Evolutionary conservation across 1,139 yeast genomes (phyloP), one percentile per base, ranked within the genome.

Genomic region (Diutina scorzettiae): DNA sequence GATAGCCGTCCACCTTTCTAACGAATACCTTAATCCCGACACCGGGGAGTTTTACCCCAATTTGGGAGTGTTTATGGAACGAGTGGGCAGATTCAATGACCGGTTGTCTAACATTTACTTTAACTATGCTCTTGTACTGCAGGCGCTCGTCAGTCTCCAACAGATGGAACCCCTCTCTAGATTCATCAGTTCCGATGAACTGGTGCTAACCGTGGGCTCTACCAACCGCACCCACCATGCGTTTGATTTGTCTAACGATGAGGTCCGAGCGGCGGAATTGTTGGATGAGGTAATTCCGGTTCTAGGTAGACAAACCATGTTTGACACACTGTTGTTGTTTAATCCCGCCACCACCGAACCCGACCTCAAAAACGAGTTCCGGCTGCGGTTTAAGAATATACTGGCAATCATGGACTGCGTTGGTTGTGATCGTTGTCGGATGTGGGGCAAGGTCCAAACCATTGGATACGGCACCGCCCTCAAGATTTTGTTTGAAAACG

Each of bases 401-500:
- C 81, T 95, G 27, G 82, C 85, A 42, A 77, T 91, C 42, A 91
- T 93, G 96, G 96, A 91, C 60, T 91, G 98, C 66, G 97, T 91
- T 41, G 96, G 96, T 31, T 91, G 98, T 64, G 98, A 91, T 59
- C 73, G 97, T 57, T 91, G 98, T 60, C 76, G 97, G 55, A 69
- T 93, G 63, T 91, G 98, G 98, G 98, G 98, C 16, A 91, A 93
- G 60, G 74, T 91, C 23, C 98, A 91, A 64, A 86, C 95, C 1
- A 86, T 93, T 18, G 98, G 98, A 21, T 91, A 91, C 58, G 98
- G 97, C 20, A 91, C 98, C 17, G 95, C 96, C 2, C 71, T 93
- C 55, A 91, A 91, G 61, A 73, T 89, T 21, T 65, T 91, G 47
- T 86, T 91, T 56, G 98, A 91, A 58, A 53, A 57, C 43, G 73